Percentiles rank a stretch among this genome's conserved stretches.
These are phyloP conservation scores for Sclerotinia trifoliorum DNA, from an alignment of 2,329 filamentous ascomycete genomes.

Conservation along the genomic window DNA sequence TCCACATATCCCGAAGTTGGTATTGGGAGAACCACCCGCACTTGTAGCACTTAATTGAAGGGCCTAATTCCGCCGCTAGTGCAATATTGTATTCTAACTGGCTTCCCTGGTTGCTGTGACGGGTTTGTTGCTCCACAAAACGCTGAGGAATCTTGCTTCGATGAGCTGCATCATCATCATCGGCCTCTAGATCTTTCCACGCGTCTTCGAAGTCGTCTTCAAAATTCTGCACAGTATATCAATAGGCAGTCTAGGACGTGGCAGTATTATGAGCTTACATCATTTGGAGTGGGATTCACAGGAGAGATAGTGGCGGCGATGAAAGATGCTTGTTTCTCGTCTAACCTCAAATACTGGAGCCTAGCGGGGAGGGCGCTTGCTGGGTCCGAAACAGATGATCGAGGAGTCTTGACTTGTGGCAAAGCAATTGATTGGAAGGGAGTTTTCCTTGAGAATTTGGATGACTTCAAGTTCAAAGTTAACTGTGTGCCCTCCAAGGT, in stretches of 20 bases:
- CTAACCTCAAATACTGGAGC: neutral
- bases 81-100: neutral
- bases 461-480: neutral
- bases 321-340: neutral
- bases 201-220: neutral
- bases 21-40: neutral
- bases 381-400: accelerated
- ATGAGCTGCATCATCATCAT: neutral
- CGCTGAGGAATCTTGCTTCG: neutral
- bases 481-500: neutral
- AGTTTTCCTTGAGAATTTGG: neutral
- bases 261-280: neutral
- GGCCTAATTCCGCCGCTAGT: too few species aligned
- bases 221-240: neutral
- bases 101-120: neutral
- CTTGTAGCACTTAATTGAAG: neutral
- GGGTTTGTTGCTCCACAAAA: neutral
- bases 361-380: neutral
- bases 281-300: too few species aligned
- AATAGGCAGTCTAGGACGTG: neutral
- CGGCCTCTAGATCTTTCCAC: neutral
- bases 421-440: neutral
- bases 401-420: too few species aligned
- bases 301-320: accelerated
- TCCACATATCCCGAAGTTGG: neutral